phyloP scores from a whole-genome alignment of 768 basidiomycete genomes.

The Coprinellus micaceus region DNA sequence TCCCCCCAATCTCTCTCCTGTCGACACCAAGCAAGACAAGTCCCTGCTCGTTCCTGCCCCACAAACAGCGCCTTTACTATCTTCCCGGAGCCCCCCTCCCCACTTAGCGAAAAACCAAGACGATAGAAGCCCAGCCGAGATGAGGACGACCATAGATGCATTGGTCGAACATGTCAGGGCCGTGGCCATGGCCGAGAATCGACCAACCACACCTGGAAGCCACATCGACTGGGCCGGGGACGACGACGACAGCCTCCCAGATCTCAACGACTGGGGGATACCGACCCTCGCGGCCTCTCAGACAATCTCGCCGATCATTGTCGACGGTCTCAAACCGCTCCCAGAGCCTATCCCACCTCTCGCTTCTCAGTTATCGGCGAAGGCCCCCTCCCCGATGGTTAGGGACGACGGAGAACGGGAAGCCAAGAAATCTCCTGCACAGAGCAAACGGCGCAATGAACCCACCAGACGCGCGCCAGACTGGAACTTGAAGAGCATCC shows the following conservation, averaged over 20 bases:
- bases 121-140: constrained; percentile 32
- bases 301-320: constrained; percentile 65
- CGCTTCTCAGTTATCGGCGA: constrained; percentile 9
- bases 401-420: no score
- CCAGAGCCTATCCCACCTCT: constrained; percentile 34
- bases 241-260: constrained; percentile 78
- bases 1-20: constrained; percentile 30
- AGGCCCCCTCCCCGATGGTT: no score
- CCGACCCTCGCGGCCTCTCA: constrained; percentile 38
- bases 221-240: constrained; percentile 90
- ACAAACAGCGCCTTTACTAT: constrained; percentile 34
- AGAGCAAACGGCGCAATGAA: no score
- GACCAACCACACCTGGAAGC: constrained; percentile 68
- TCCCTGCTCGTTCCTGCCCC: constrained; percentile 27
- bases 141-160: constrained; percentile 67
- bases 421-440: no score
- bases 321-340: constrained; percentile 58
- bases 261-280: constrained; percentile 84
- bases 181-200: constrained; percentile 63
- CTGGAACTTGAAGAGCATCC: no score
- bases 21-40: constrained; percentile 32
- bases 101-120: constrained; percentile 36
- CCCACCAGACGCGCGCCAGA: no score
- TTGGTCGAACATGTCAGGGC: constrained; percentile 74
- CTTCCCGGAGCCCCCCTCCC: constrained; percentile 57